Evolutionary conservation across 306 rosid genomes (phyloP), one percentile per base, ranked within the genome.

Genomic region (Betula pendula): DNA sequence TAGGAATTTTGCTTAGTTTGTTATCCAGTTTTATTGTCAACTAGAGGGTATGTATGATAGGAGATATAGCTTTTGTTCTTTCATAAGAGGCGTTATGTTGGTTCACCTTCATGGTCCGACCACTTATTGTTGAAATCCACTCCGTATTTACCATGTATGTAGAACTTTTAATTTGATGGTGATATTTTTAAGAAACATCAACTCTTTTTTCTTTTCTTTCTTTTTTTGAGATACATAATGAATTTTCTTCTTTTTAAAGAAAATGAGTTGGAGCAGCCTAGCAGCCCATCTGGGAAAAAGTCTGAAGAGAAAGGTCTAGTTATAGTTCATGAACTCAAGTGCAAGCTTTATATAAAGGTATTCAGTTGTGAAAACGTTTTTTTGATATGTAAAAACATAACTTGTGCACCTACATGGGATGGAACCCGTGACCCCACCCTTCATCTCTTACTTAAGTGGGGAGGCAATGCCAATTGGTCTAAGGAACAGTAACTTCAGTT

Each of bases 321-420:
- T 42, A 90, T 90, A 16, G 96, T 94, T 40, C 93, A 92, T 84
- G 96, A 94, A 87, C 93, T 88, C 81, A 94, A 94, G 77, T 92
- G 97, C 90, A 94, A 92, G 80, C 91, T 92, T 72, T 90, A 89
- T 79, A 91, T 89, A 80, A 94, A 94, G 97, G 98, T 93, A 83
- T 71, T n/a, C n/a, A n/a, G n/a, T n/a, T n/a, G n/a, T n/a, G n/a
- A n/a, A n/a, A n/a, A n/a, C n/a, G n/a, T n/a, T n/a, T n/a, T n/a
- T n/a, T n/a, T n/a, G n/a, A n/a, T n/a, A n/a, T n/a, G n/a, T n/a
- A n/a, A n/a, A 31, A 63, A 63, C 69, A 63, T 12, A 52, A 52
- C 22, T 52, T 20, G 9, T 29, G 33, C 44, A 16, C 40, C 44
- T 29, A 9, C 69, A 31, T 33, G 69, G 24, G 69, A 15, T 63